Percentiles rank a stretch among this genome's conserved stretches.
These are phyloP conservation scores for Auriscalpium vulgare DNA, from an alignment of 768 basidiomycete genomes.

Conservation along the genomic window DNA sequence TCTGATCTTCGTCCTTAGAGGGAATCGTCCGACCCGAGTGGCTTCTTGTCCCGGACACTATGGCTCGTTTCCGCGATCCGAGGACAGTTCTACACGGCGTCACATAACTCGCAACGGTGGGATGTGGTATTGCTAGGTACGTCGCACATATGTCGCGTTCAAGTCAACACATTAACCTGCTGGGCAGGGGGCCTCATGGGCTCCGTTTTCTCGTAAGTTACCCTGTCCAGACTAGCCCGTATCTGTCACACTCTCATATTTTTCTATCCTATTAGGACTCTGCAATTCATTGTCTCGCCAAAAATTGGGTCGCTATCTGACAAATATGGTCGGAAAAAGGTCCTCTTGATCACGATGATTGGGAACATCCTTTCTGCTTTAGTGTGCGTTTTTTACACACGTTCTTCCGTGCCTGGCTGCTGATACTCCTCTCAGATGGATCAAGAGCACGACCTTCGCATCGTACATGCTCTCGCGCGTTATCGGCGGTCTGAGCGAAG, in stretches of 20 bases:
- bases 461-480: constrained; percentile 85
- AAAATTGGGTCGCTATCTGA: constrained; percentile 81
- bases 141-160: constrained; percentile 8
- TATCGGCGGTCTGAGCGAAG: constrained; percentile 91
- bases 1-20: constrained; percentile 33
- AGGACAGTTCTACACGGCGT: constrained; percentile 52
- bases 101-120: constrained; percentile 69
- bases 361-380: constrained; percentile 90
- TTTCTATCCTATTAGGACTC: constrained; percentile 38
- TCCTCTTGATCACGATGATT: constrained; percentile 82
- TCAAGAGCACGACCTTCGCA: constrained; percentile 83
- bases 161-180: not conserved
- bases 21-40: constrained; percentile 61
- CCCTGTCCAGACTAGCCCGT: constrained; percentile 2
- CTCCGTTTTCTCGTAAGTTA: constrained; percentile 79
- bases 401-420: not conserved
- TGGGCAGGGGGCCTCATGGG: constrained; percentile 78
- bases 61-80: constrained; percentile 58
- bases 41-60: constrained; percentile 70
- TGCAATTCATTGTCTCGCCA: constrained; percentile 82
- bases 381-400: constrained; percentile 44
- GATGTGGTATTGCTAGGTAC: constrained; percentile 88
- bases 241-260: not conserved
- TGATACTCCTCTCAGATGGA: constrained; percentile 52
- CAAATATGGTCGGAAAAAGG: constrained; percentile 77